These are phyloP conservation scores for Melanopsichium pennsylvanicum DNA, from an alignment of 1,284 basidiomycete genomes.

Conservation along the genomic window DNA sequence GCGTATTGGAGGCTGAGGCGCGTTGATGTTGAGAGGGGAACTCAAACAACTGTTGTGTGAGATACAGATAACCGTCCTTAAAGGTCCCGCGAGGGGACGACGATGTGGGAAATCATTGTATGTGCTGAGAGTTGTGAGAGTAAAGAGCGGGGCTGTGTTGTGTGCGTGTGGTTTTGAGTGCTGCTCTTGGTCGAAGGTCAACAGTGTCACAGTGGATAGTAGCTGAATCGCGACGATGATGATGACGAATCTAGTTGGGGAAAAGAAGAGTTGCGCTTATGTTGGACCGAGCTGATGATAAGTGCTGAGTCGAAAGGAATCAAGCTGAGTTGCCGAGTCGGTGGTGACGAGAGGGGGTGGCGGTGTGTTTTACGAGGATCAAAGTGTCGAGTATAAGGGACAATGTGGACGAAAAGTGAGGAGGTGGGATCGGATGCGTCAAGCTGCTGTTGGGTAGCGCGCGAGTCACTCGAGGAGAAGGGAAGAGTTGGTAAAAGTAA, in stretches of 20 bases:
- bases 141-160: neutral
- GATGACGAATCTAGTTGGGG: neutral
- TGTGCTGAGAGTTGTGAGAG: neutral
- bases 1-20: constrained; percentile 4
- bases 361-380: too few species aligned
- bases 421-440: too few species aligned
- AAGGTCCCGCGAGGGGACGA: constrained; percentile 38
- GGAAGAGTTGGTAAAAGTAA: neutral
- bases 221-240: constrained; percentile 14
- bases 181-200: too few species aligned
- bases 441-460: constrained; percentile 18
- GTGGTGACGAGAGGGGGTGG: neutral
- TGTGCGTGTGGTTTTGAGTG: neutral
- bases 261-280: too few species aligned
- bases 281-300: constrained; percentile 1
- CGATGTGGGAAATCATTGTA: constrained; percentile 23
- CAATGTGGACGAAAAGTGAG: neutral
- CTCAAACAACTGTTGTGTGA: constrained; percentile 22
- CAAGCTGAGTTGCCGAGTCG: constrained; percentile 12
- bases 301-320: neutral
- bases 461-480: constrained; percentile 18
- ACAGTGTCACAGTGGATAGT: constrained; percentile 4
- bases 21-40: constrained; percentile 10
- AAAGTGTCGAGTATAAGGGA: neutral
- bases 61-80: constrained; percentile 27